A percentile compares a stretch with the other conserved stretches of the same genome.
phyloP scores from a whole-genome alignment of 31 red algal genomes.

The Asparagopsis taxiformis region DNA sequence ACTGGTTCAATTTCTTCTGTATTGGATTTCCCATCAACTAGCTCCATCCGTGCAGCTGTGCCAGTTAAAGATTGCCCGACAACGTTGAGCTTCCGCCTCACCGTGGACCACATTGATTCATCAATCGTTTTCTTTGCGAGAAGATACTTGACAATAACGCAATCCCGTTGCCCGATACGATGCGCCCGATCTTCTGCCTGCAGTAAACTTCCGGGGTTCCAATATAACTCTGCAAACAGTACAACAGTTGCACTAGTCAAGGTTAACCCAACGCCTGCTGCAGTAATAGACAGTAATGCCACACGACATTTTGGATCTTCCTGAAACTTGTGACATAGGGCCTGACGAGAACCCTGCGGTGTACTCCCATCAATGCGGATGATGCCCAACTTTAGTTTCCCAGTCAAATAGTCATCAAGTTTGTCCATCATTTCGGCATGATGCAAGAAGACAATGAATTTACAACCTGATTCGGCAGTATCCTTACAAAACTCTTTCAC shows the following conservation, averaged over 20 bases:
- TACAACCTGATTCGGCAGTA: conserved; percentile 47
- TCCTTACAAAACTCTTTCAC: conserved; percentile 49
- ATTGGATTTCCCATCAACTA: conserved; percentile 24
- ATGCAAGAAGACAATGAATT: conserved; percentile 81
- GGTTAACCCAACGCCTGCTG: conserved; percentile 84
- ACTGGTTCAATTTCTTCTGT: too few species aligned
- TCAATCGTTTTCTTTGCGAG: conserved; percentile 72
- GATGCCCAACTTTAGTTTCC: conserved; percentile 37
- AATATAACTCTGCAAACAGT: conserved; percentile 84
- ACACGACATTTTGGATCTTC: conserved; percentile 63
- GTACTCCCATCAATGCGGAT: conserved; percentile 81
- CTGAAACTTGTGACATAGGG: conserved; percentile 67
- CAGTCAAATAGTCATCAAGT: conserved; percentile 38
- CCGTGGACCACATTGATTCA: conserved; percentile 78
- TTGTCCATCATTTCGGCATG: conserved; percentile 53
- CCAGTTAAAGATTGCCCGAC: conserved; percentile 72
- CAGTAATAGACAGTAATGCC: conserved; percentile 84
- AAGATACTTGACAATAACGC: conserved; percentile 74
- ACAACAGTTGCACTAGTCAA: conserved; percentile 81
- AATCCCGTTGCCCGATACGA: conserved; percentile 86
- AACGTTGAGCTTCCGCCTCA: conserved; percentile 65
- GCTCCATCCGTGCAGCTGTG: conserved; percentile 53
- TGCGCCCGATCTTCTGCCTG: conserved; percentile 93
- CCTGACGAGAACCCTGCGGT: conserved; percentile 39
- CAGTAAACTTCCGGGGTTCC: conserved; percentile 88